Base-by-base conservation (phyloP, 2,329 filamentous ascomycete species). In the Paecilomyces niveus region DNA sequence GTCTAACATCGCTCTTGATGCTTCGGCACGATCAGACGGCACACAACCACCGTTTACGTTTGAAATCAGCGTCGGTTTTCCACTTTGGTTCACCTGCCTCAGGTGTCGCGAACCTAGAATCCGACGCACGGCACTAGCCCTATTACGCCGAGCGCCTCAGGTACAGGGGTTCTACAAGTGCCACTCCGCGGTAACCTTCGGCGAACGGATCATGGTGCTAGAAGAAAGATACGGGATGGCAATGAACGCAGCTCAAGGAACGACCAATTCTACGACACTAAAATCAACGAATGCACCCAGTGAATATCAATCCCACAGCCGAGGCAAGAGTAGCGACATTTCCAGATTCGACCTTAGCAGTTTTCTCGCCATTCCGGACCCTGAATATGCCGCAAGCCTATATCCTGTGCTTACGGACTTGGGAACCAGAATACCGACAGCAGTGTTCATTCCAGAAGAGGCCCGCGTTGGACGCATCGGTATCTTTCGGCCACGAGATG, bases 81-180 rank as follows among this genome's bases (percentile, higher is more conserved):
- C 70, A 2, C 63, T 74, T 2, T 74, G 65, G 62, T 68, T 73
- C 26, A 70, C 68, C 0, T 65, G 64, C 26, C 59, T 72, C 1
- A 64, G 67, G 53, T 74, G 72, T 52, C 69, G 71, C 8, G 66
- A 73, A n/a, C 71, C 70, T 1, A 52, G 13, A 3, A 61, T 66
- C 11, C 68, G 72, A 39, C 69, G 72, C 2, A 52, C 58, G 1
- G 70, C 72, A 22, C 35, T 74, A 1, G 58, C 60, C 13, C 58
- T 74, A 15, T 59, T 73, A 0, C 61, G 59, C 1, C 60, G 55
- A 54, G 63, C 65, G 3, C 68, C 67, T 6, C 61, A 55, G 0
- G 60, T 72, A 2, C 66, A 73, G 51, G 72, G 72, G 0, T 65
- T 73, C 21, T 65, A 66, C 26, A 64, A 67, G 33, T 57, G 59